Conservation (phyloP, 2,329 filamentous ascomycete genomes). For the Neonectria sp. region DNA sequence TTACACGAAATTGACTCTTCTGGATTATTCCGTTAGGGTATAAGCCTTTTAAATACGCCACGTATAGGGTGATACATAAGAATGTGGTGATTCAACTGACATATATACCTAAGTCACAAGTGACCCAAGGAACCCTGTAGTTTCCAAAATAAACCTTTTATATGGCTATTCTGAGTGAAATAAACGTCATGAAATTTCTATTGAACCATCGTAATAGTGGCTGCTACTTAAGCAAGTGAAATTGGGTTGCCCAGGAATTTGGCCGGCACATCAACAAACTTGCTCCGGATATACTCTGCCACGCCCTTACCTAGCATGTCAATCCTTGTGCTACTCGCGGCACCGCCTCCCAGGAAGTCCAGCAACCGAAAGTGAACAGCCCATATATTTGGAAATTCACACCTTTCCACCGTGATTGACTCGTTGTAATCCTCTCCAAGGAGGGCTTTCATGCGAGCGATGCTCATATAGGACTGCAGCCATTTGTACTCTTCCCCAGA, state of each 20-base stretch:
- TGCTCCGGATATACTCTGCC: conserved; percentile 26
- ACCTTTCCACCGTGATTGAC: conserved; percentile 12
- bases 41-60: too few relatives aligned
- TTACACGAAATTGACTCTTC: too few relatives aligned
- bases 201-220: too few relatives aligned
- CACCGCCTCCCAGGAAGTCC: conserved; percentile 23
- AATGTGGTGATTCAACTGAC: too few relatives aligned
- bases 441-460: conserved; percentile 11
- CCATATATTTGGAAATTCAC: conserved; percentile 23
- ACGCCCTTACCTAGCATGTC: conserved; percentile 30
- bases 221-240: not conserved
- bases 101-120: too few relatives aligned
- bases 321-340: conserved; percentile 26
- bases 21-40: too few relatives aligned
- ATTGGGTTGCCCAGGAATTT: conserved; percentile 27
- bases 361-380: conserved; percentile 27
- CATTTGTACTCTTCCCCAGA: conserved; percentile 24
- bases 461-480: conserved; percentile 26
- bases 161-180: too few relatives aligned
- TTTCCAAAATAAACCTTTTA: too few relatives aligned
- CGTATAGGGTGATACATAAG: too few relatives aligned
- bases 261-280: conserved; percentile 23
- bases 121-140: too few relatives aligned
- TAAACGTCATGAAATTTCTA: too few relatives aligned
- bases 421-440: conserved; percentile 23